A percentile compares a stretch with the other conserved stretches of the same genome.
Conservation (phyloP, 2,329 filamentous ascomycete species). For the Arthrocladium fulminans region DNA sequence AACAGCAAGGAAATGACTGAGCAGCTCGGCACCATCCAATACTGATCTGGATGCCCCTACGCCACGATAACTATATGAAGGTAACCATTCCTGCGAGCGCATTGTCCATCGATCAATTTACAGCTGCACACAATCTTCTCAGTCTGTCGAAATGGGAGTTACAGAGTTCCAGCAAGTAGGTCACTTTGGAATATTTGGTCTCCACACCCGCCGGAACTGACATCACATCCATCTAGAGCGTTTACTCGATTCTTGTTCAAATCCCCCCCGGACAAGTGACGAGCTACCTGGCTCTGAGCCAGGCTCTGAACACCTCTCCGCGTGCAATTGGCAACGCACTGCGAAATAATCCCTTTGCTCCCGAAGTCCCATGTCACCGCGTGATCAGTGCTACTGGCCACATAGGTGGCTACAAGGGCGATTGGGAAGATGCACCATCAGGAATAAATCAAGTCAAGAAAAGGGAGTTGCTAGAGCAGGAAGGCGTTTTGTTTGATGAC, state of each 20-base stretch:
- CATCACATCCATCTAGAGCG: neutral
- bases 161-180: too few species aligned
- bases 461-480: slow-evolving; percentile 32
- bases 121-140: too few species aligned
- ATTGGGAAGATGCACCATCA: slow-evolving; percentile 36
- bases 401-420: slow-evolving; percentile 45
- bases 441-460: slow-evolving; percentile 36
- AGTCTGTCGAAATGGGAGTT: too few species aligned
- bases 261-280: neutral
- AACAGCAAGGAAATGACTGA: too few species aligned
- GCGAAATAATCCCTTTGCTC: slow-evolving; percentile 71
- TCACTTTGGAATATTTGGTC: too few species aligned
- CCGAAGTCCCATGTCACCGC: slow-evolving; percentile 71
- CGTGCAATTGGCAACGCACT: slow-evolving; percentile 71
- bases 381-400: slow-evolving; percentile 64
- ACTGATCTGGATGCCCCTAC: too few species aligned
- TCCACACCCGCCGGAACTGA: neutral
- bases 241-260: neutral
- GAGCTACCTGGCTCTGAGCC: neutral
- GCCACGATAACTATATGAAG: too few species aligned
- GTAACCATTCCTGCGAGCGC: too few species aligned
- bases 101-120: too few species aligned
- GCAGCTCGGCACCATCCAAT: too few species aligned
- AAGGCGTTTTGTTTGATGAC: slow-evolving; percentile 39
- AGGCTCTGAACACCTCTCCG: slow-evolving; percentile 55